phyloP scores from a whole-genome alignment of 1,284 basidiomycete genomes.

The Coniferiporia weirii region DNA sequence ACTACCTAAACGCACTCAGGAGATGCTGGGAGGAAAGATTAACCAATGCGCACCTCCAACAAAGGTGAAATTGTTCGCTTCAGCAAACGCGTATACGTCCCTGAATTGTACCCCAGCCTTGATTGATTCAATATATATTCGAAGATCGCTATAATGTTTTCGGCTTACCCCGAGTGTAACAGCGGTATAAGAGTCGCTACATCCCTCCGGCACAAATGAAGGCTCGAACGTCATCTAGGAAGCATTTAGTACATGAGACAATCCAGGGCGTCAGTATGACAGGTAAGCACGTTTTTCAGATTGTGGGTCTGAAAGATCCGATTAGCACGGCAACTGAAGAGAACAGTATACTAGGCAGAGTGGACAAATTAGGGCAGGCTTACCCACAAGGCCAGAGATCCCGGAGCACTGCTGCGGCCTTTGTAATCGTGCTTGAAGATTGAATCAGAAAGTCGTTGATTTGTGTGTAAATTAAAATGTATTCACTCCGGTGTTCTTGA shows the following conservation, averaged over 20 bases:
- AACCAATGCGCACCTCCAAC: slow-evolving; percentile 23
- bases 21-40: neutral
- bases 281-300: slow-evolving; percentile 15
- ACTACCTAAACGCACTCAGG: slow-evolving; percentile 9
- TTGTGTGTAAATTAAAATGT: neutral
- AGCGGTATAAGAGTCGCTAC: neutral
- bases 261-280: neutral
- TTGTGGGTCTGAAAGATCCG: slow-evolving; percentile 13
- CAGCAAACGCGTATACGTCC: slow-evolving; percentile 27
- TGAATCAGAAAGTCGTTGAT: neutral
- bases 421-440: slow-evolving; percentile 19
- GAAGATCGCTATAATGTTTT: neutral
- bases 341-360: neutral
- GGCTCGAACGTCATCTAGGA: neutral
- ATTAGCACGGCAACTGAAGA: neutral
- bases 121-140: neutral
- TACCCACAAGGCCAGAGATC: slow-evolving; percentile 19
- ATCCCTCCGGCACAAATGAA: neutral
- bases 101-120: slow-evolving; percentile 26
- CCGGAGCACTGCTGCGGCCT: slow-evolving; percentile 19
- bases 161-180: slow-evolving; percentile 1
- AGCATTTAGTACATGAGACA: neutral
- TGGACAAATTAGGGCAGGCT: neutral
- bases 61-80: slow-evolving; percentile 28
- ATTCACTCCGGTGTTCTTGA: slow-evolving; percentile 25